Percentiles rank a stretch among this genome's conserved stretches.
Conservation (phyloP, 1,139 yeast genomes). For the Yamadazyma friedrichii region DNA sequence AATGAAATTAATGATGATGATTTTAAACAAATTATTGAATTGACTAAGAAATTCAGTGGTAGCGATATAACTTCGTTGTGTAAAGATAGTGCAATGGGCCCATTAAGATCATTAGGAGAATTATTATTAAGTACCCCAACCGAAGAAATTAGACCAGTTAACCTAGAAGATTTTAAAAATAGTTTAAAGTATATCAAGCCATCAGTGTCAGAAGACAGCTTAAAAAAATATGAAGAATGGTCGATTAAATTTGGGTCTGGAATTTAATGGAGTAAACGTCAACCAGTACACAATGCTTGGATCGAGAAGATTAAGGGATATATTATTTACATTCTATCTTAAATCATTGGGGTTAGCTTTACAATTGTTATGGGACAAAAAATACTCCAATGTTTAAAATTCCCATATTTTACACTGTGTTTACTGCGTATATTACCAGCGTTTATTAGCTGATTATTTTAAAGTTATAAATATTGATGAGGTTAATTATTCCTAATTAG, state of each 20-base stretch:
- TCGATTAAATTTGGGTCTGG: slow-evolving; percentile 90
- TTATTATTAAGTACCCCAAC: slow-evolving; percentile 80
- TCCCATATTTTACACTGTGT: no score
- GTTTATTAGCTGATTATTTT: no score
- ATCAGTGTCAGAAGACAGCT: slow-evolving; percentile 84
- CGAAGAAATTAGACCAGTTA: slow-evolving; percentile 80
- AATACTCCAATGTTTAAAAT: no score
- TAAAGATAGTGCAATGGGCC: slow-evolving; percentile 99
- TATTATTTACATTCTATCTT: no score
- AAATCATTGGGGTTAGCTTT: no score
- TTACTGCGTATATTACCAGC: no score
- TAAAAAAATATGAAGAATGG: slow-evolving; percentile 82
- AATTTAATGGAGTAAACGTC: slow-evolving; percentile 32
- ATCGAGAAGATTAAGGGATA: no score
- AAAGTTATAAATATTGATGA: no score
- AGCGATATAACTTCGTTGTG: slow-evolving; percentile 94
- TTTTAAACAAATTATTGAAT: slow-evolving; percentile 53
- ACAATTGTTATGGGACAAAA: no score
- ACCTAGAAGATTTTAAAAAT: slow-evolving; percentile 68
- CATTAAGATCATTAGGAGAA: slow-evolving; percentile 87
- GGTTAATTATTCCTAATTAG: no score
- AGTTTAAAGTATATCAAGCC: slow-evolving; percentile 87
- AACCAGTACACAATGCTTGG: no score
- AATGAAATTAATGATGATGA: slow-evolving; percentile 69
- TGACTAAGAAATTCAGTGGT: slow-evolving; percentile 86